phyloP scores from a whole-genome alignment of 208 protist species.

The Phytomonas sp. region DNA sequence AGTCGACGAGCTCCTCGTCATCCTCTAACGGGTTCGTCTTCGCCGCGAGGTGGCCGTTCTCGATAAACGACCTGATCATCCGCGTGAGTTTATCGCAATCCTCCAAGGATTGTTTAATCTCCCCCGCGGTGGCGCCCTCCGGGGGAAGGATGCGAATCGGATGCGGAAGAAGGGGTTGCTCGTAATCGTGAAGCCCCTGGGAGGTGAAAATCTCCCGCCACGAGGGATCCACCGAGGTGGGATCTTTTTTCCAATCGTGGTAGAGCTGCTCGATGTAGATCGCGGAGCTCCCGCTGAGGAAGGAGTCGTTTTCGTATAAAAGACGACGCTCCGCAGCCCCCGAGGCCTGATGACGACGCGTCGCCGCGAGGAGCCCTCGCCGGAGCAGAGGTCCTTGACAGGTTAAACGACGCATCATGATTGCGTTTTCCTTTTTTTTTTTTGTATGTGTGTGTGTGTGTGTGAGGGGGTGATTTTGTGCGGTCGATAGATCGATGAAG shows the following conservation, averaged over 20 bases:
- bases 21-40: slow-evolving; percentile 79
- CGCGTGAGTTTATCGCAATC: slow-evolving; percentile 72
- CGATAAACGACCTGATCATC: slow-evolving; percentile 89
- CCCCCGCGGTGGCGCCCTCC: slow-evolving; percentile 17
- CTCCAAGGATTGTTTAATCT: slow-evolving; percentile 62
- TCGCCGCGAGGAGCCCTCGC: slow-evolving; percentile 15
- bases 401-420: background rate
- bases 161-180: slow-evolving; percentile 43
- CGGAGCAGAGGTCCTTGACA: background rate
- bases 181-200: slow-evolving; percentile 28
- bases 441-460: slow-evolving; percentile 2
- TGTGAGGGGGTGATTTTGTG: slow-evolving; percentile 4
- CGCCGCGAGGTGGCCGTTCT: slow-evolving; percentile 74
- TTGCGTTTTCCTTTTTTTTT: background rate
- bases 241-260: slow-evolving; percentile 70
- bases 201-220: slow-evolving; percentile 60
- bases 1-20: slow-evolving; percentile 27
- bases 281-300: slow-evolving; percentile 65
- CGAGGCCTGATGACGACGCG: slow-evolving; percentile 22
- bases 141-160: slow-evolving; percentile 62
- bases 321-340: slow-evolving; percentile 34
- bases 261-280: slow-evolving; percentile 85
- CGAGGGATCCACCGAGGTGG: slow-evolving; percentile 60
- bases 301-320: slow-evolving; percentile 80
- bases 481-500: background rate